Evolutionary conservation across 169 alveolate species (phyloP).

Genomic region (Plasmodium ovale): DNA sequence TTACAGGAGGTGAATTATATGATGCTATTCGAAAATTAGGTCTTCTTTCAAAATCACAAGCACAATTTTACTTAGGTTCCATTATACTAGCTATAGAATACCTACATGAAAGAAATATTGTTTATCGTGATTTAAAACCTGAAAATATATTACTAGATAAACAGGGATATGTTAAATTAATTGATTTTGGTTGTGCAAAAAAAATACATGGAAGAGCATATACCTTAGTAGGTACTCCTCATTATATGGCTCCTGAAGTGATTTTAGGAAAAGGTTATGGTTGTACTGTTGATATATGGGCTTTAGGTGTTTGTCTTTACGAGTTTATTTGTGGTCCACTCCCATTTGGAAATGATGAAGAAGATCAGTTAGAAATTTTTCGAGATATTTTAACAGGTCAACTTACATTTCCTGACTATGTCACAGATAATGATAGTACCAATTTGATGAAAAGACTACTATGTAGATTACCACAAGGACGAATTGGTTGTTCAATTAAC

Average conservation of each 20-base stretch:
- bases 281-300: slow-evolving; percentile 98
- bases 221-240: slow-evolving; percentile 97
- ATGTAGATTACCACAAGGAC: slow-evolving; percentile 93
- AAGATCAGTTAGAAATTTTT: slow-evolving; percentile 95
- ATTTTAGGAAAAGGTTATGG: slow-evolving; percentile 96
- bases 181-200: slow-evolving; percentile 97
- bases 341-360: slow-evolving; percentile 98
- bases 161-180: slow-evolving; percentile 96
- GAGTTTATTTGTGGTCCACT: slow-evolving; percentile 98
- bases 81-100: slow-evolving; percentile 92
- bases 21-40: slow-evolving; percentile 95
- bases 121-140: slow-evolving; percentile 97
- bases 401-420: slow-evolving; percentile 82
- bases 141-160: slow-evolving; percentile 96
- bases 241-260: slow-evolving; percentile 97
- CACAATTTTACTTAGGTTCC: slow-evolving; percentile 94
- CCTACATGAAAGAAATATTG: slow-evolving; percentile 94
- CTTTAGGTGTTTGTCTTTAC: slow-evolving; percentile 97
- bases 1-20: slow-evolving; percentile 95
- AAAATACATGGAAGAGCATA: slow-evolving; percentile 93
- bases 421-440: slow-evolving; percentile 89
- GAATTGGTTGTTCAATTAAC: slow-evolving; percentile 93
- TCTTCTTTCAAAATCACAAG: slow-evolving; percentile 89
- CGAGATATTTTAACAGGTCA: slow-evolving; percentile 93
- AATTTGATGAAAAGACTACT: slow-evolving; percentile 90